Evolutionary conservation across 148 eudicot species (phyloP), one percentile per base, ranked within the genome.

Genomic region (Silene conica): DNA sequence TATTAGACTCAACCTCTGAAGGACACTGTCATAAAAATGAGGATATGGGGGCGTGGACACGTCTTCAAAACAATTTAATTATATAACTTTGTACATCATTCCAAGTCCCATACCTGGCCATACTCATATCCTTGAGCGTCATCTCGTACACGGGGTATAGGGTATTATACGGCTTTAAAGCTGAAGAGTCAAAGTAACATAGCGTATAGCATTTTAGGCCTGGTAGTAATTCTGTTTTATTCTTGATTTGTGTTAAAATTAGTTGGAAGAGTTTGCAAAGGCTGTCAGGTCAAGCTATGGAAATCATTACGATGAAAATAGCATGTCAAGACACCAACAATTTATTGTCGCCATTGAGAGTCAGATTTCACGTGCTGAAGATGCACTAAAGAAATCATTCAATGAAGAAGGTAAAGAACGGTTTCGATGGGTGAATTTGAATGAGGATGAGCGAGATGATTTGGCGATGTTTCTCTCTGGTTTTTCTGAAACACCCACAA

Each of bases 191-290:
- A 38, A 38, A 38, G 43, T 7, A 38, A 38, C 8, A 38, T 38
- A 38, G 21, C 66, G 25, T 21, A 16, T 38, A 43, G 45, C 14
- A 1, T 64, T 41, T 22, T 66, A 16, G 48, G 55, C 43, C 46
- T 21, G 46, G 50, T 76, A 48, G 63, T 72, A 60, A 75, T 13
- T 14, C 12, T 38, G 74, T 14, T 41, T 55, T 56, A 71, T 45
- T 60, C 21, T 15, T 54, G 25, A 48, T 57, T 75, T 80, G 10
- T 60, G 72, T 16, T 58, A 34, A 7, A 66, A 23, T 63, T 78
- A 94, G 98, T 80, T 94, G 80, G 98, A 94, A 78, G 98, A 94
- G 83, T 94, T 94, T 68, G 97, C 86, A 74, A 89, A 70, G 75
- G 98, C 98, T 58, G 84, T 92, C 43, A 70, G 82, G 48, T 56